Percentiles rank a stretch among this genome's conserved stretches.
phyloP scores from a whole-genome alignment of 352 stramenopile genomes.

The Aphanomyces stellatus region DNA sequence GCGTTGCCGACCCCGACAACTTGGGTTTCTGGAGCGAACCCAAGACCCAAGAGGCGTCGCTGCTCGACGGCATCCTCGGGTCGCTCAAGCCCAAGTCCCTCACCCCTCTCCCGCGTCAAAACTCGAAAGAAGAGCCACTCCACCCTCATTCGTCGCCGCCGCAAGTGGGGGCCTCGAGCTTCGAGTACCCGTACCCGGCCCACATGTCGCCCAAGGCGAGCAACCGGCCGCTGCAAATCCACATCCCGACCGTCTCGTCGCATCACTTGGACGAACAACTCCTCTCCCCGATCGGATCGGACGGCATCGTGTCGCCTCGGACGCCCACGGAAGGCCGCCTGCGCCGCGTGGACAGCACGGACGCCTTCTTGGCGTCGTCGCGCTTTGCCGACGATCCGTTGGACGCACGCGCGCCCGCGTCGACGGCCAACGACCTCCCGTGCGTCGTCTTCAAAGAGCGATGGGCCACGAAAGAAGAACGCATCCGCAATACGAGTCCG shows the following conservation, averaged over 20 bases:
- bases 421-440: conserved; percentile 34
- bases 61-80: conserved; percentile 61
- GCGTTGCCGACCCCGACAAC: conserved; percentile 43
- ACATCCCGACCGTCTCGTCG: too few species aligned
- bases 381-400: conserved; percentile 67
- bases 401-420: conserved; percentile 20
- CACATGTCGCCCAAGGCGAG: background rate
- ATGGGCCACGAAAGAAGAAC: conserved; percentile 91
- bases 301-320: background rate
- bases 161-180: conserved; percentile 6
- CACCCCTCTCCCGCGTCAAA: conserved; percentile 23
- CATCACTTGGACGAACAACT: background rate
- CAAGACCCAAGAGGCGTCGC: conserved; percentile 41
- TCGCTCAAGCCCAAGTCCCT: conserved; percentile 53
- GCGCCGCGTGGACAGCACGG: conserved; percentile 67
- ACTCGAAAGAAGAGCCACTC: conserved; percentile 14
- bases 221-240: background rate
- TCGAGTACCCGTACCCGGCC: conserved; percentile 11
- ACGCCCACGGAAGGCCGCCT: conserved; percentile 22
- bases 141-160: background rate
- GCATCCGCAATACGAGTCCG: conserved; percentile 80
- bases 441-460: conserved; percentile 91
- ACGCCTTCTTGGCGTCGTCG: conserved; percentile 49
- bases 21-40: conserved; percentile 80
- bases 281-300: background rate